Percentiles rank a stretch among this genome's conserved stretches.
phyloP scores from a whole-genome alignment of 2,329 filamentous ascomycete genomes.

The Coniochaeta hoffmannii region DNA sequence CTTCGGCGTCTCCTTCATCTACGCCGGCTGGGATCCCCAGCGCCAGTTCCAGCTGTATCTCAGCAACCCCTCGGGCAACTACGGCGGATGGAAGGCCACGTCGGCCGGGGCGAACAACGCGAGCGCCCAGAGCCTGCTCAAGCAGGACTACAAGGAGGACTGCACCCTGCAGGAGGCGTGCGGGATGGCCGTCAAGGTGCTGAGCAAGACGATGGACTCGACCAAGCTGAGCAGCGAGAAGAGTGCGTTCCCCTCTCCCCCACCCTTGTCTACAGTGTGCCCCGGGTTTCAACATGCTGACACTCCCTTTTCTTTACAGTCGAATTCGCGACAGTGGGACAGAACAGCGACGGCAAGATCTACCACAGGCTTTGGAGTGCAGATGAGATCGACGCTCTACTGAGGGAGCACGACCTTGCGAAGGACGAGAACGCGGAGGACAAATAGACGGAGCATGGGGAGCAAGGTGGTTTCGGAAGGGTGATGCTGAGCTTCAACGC shows the following conservation, averaged over 20 bases:
- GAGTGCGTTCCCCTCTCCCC: conserved; percentile 48
- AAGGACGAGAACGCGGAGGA: conserved; percentile 73
- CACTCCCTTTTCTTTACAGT: conserved; percentile 43
- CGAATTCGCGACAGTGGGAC: conserved; percentile 96
- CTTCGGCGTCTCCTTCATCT: conserved; percentile 99
- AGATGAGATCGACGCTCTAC: conserved; percentile 87
- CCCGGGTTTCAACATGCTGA: conserved; percentile 8
- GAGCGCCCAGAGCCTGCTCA: conserved; percentile 90
- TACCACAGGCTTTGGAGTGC: conserved; percentile 97
- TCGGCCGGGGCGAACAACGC: conserved; percentile 98
- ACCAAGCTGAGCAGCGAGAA: conserved; percentile 99
- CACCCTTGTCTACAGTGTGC: background rate
- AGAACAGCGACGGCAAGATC: conserved; percentile 90
- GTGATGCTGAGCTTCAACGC: conserved; percentile 11
- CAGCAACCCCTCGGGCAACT: conserved; percentile 97
- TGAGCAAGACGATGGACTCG: conserved; percentile 99
- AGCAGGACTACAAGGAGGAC: conserved; percentile 99
- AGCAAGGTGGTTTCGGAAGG: background rate
- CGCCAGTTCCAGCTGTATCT: conserved; percentile 98
- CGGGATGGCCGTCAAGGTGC: conserved; percentile 93
- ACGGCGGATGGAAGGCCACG: conserved; percentile 98
- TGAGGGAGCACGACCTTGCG: conserved; percentile 92
- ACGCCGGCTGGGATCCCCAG: conserved; percentile 94
- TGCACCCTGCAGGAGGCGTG: conserved; percentile 95
- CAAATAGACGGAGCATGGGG: conserved; percentile 31